Conservation (phyloP, 2,329 filamentous ascomycete genomes). For the Fusarium verrucosum region DNA sequence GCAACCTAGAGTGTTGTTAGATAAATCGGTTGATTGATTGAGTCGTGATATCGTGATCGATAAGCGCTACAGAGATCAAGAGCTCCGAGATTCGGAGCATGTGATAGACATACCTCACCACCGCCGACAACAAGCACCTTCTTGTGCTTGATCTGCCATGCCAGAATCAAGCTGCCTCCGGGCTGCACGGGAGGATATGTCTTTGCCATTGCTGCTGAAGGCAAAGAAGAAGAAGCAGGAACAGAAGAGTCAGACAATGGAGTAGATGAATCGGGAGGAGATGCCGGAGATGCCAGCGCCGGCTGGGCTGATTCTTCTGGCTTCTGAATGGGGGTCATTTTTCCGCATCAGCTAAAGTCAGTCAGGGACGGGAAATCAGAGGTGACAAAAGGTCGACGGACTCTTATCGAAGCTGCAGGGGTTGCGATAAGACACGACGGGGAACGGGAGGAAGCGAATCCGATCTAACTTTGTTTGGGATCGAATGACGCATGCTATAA, state of each 20-base stretch:
- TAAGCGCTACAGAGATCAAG: neutral
- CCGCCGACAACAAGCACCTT: conserved; percentile 92
- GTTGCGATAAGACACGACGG: conserved; percentile 30
- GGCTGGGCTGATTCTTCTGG: conserved; percentile 35
- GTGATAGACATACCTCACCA: conserved; percentile 75
- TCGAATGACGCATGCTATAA: conserved; percentile 19
- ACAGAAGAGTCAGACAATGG: conserved; percentile 13
- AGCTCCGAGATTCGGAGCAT: conserved; percentile 15
- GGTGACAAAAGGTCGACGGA: conserved; percentile 30
- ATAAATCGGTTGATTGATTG: neutral
- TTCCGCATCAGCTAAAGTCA: conserved; percentile 28
- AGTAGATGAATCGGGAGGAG: conserved; percentile 30
- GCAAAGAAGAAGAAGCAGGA: conserved; percentile 13
- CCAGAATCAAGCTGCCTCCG: conserved; percentile 91
- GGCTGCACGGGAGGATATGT: conserved; percentile 84
- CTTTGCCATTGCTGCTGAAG: conserved; percentile 46
- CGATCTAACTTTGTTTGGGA: conserved; percentile 18
- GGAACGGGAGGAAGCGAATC: conserved; percentile 37
- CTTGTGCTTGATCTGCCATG: conserved; percentile 94
- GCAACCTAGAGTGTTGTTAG: conserved; percentile 74
- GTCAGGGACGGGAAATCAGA: conserved; percentile 16
- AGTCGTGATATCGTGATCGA: neutral
- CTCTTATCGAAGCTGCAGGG: conserved; percentile 33
- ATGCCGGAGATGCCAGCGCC: conserved; percentile 39
- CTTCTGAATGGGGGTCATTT: conserved; percentile 41